A percentile compares a stretch with the other conserved stretches of the same genome.
Conservation (phyloP, 2,329 filamentous ascomycete genomes). For the Macroventuria anomochaeta region DNA sequence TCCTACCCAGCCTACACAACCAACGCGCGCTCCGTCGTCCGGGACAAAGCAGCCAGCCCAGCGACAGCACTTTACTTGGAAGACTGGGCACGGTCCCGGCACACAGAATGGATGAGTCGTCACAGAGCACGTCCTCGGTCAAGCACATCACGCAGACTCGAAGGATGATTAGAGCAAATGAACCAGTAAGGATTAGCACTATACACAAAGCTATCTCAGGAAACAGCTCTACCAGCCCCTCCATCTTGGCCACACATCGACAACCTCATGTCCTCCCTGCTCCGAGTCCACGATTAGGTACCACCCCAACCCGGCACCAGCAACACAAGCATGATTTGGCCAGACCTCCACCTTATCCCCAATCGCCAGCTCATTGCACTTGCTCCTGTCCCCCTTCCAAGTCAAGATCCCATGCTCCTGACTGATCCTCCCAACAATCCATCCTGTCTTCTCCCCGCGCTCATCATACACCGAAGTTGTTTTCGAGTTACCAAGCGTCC, state of each 20-base stretch:
- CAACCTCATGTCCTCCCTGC: constrained; percentile 59
- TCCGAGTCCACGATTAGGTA: constrained; percentile 76
- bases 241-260: constrained; percentile 78
- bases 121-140: neutral
- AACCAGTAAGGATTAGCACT: neutral
- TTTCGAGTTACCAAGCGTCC: constrained; percentile 57
- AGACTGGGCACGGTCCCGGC: constrained; percentile 1
- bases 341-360: constrained; percentile 74
- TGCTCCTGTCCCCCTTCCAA: constrained; percentile 58
- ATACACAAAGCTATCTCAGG: neutral
- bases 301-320: constrained; percentile 72
- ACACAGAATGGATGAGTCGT: constrained; percentile 1
- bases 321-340: constrained; percentile 83
- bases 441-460: constrained; percentile 51
- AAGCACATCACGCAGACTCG: neutral
- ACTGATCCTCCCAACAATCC: constrained; percentile 74
- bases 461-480: constrained; percentile 36
- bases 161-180: neutral
- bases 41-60: neutral
- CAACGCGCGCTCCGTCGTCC: neutral
- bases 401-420: constrained; percentile 79
- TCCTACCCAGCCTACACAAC: constrained; percentile 1
- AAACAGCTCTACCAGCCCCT: constrained; percentile 66
- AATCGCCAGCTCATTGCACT: constrained; percentile 56
- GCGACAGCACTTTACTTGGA: neutral